Percentiles rank a stretch among this genome's conserved stretches.
Evolutionary conservation across 768 basidiomycete species (phyloP).

Genomic region (Boletus sensibilis): DNA sequence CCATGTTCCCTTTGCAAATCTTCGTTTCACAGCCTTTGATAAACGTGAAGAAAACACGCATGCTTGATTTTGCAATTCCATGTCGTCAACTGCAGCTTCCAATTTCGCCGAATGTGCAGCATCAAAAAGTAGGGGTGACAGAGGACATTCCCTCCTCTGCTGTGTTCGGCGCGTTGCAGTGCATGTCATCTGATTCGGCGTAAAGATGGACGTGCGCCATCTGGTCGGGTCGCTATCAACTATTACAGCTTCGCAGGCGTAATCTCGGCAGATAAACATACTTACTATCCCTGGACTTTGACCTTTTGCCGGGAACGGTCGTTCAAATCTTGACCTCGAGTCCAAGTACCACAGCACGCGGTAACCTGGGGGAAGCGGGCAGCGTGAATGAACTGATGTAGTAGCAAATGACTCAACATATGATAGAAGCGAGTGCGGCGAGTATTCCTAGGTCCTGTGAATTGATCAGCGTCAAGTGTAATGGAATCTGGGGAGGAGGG

Average conservation of each 20-base stretch:
- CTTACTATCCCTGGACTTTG: conserved; percentile 6
- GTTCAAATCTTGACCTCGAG: background rate
- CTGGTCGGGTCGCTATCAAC: background rate
- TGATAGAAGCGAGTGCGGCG: background rate
- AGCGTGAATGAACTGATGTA: background rate
- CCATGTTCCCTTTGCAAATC: background rate
- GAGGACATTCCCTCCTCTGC: background rate
- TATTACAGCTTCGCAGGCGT: background rate
- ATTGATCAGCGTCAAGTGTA: background rate
- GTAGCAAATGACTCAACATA: background rate
- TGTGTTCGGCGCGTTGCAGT: background rate
- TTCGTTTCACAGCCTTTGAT: background rate
- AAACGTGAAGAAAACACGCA: background rate
- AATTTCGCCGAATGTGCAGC: background rate
- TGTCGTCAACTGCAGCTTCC: too few relatives aligned
- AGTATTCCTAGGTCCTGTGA: background rate
- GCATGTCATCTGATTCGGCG: background rate
- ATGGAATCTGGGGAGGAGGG: background rate
- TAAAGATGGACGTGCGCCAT: background rate
- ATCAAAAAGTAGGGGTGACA: background rate
- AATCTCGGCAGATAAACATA: conserved; percentile 5
- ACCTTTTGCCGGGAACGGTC: background rate
- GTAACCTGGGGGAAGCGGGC: background rate
- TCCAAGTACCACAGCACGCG: background rate
- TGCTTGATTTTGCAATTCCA: background rate